phyloP scores from a whole-genome alignment of 495 filamentous ascomycete species.

The Opeltia flavorubescens region DNA sequence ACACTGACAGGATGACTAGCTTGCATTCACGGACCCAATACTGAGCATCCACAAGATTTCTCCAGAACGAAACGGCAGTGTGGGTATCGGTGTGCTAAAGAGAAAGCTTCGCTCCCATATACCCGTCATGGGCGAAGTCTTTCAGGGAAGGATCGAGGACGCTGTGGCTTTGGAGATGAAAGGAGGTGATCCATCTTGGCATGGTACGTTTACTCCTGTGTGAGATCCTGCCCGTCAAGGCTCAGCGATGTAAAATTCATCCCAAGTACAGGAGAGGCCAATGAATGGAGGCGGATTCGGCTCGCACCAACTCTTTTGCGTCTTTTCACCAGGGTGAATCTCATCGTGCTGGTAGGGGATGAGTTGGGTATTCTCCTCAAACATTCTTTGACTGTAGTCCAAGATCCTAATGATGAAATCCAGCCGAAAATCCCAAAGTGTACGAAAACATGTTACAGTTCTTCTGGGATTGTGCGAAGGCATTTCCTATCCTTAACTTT shows the following conservation, averaged over 20 bases:
- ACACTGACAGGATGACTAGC: slow-evolving; percentile 3
- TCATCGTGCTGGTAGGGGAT: slow-evolving; percentile 7
- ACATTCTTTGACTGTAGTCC: background rate
- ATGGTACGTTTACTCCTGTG: too few species aligned
- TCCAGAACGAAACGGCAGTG: slow-evolving; percentile 8
- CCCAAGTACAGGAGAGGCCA: background rate
- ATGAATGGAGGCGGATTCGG: slow-evolving; percentile 4
- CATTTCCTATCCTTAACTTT: slow-evolving; percentile 9
- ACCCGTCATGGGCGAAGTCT: slow-evolving; percentile 6
- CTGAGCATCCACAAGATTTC: slow-evolving; percentile 8
- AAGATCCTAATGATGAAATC: background rate
- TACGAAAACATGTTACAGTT: slow-evolving; percentile 9
- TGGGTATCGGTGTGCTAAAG: slow-evolving; percentile 9
- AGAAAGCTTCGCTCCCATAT: slow-evolving; percentile 8
- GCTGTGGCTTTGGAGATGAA: slow-evolving; percentile 10
- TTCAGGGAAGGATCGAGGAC: slow-evolving; percentile 4
- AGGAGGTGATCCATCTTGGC: background rate
- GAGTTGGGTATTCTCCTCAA: slow-evolving; percentile 2
- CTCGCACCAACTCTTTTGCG: slow-evolving; percentile 8
- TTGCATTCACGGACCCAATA: slow-evolving; percentile 12
- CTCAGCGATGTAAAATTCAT: background rate
- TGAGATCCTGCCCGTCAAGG: too few species aligned
- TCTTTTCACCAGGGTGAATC: slow-evolving; percentile 9
- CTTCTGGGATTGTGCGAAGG: slow-evolving; percentile 8
- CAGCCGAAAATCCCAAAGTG: slow-evolving; percentile 5